These are phyloP conservation scores for Cladosporium sp. DNA, from an alignment of 2,329 filamentous ascomycete species.

Conservation along the genomic window DNA sequence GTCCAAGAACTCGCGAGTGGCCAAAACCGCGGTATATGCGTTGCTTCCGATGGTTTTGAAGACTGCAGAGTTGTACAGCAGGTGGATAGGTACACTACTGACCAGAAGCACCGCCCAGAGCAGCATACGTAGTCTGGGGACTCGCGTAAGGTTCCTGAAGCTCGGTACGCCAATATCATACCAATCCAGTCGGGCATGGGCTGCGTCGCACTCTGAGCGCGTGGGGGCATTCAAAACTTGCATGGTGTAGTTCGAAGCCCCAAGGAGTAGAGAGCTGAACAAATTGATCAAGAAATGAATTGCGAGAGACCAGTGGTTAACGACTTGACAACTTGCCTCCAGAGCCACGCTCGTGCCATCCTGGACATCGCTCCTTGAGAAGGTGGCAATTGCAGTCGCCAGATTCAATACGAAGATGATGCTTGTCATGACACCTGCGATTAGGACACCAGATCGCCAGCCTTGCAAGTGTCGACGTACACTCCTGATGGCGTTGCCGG, in stretches of 20 bases:
- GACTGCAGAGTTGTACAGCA: slow-evolving; percentile 32
- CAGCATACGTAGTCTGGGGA: slow-evolving; percentile 19
- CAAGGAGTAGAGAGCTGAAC: slow-evolving; percentile 42
- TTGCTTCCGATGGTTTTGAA: slow-evolving; percentile 25
- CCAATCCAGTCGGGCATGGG: slow-evolving; percentile 40
- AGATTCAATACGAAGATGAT: not conserved
- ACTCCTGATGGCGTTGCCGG: not conserved
- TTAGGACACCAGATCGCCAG: not conserved
- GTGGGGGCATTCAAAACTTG: slow-evolving; percentile 50
- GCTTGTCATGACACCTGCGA: not conserved
- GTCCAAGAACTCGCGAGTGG: not conserved
- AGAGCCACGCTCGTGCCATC: slow-evolving; percentile 18
- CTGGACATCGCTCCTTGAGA: not conserved
- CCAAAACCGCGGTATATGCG: not conserved
- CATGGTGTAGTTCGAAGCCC: slow-evolving; percentile 50
- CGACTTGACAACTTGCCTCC: slow-evolving; percentile 23
- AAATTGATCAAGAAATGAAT: slow-evolving; percentile 47
- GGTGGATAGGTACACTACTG: slow-evolving; percentile 35
- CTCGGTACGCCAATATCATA: slow-evolving; percentile 46
- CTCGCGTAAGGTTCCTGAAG: slow-evolving; percentile 33
- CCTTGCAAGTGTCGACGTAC: not conserved
- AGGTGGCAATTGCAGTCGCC: not conserved
- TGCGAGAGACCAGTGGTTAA: slow-evolving; percentile 16
- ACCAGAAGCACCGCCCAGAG: slow-evolving; percentile 26
- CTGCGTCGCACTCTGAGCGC: slow-evolving; percentile 45